A percentile compares a stretch with the other conserved stretches of the same genome.
These are phyloP conservation scores for Cystobasidium sp. DNA, from an alignment of 1,284 basidiomycete species.

Conservation along the genomic window DNA sequence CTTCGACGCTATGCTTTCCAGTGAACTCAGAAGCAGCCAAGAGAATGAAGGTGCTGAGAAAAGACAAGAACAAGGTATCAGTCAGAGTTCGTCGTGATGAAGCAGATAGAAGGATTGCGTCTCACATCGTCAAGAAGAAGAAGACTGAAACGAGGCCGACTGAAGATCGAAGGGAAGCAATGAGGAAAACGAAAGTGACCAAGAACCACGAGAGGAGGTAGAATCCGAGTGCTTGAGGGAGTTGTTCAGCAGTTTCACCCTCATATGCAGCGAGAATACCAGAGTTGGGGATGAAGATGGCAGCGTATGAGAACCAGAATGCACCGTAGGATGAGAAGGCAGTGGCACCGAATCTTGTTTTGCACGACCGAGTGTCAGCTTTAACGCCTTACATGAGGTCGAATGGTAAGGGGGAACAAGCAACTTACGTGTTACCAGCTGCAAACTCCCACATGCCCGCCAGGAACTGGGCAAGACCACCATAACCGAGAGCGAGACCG, in stretches of 20 bases:
- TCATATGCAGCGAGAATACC: conserved; percentile 61
- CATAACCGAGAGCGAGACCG: conserved; percentile 70
- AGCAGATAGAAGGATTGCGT: conserved; percentile 9
- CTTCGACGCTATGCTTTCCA: conserved; percentile 55
- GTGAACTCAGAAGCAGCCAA: conserved; percentile 55
- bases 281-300: conserved; percentile 56
- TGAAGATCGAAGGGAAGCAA: conserved; percentile 70
- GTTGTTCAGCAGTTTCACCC: conserved; percentile 55
- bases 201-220: conserved; percentile 63
- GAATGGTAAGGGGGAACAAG: background rate
- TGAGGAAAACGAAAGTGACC: conserved; percentile 63
- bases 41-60: conserved; percentile 21
- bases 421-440: conserved; percentile 41
- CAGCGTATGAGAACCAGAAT: conserved; percentile 64
- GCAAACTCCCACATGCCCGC: conserved; percentile 63
- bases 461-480: conserved; percentile 74
- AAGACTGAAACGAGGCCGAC: conserved; percentile 71
- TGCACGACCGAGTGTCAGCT: conserved; percentile 62
- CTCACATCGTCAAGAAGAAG: conserved; percentile 66
- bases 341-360: conserved; percentile 66
- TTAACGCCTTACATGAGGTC: background rate
- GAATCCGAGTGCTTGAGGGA: conserved; percentile 60
- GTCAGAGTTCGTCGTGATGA: background rate
- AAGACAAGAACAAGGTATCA: background rate
- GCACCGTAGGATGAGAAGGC: conserved; percentile 82